Base-by-base conservation (phyloP, 352 stramenopile species). In the Phytophthora fragariaefolia region DNA sequence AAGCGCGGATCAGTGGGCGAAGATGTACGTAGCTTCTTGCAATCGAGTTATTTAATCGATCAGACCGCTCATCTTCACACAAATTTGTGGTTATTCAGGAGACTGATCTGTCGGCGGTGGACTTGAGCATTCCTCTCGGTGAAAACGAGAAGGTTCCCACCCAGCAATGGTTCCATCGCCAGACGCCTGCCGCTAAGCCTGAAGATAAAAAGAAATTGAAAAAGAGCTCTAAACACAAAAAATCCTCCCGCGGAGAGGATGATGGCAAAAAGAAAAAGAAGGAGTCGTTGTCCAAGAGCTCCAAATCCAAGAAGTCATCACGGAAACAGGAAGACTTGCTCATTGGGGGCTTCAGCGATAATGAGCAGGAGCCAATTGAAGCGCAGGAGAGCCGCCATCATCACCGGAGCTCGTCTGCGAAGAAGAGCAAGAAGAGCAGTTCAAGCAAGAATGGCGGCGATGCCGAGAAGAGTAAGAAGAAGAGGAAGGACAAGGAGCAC, bases 91-190 rank as follows among this genome's bases (percentile, higher is more conserved):
- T 27, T 4, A 42, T 67, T 27, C 40, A 95, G 72, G 83, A 91
- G 34, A 78, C 71, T 18, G 85, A 93, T 49, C 61, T 96, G 63
- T 71, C 86, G 45, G 84, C 85, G 2, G 82, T 96, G 9, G 88
- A 96, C 54, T 74, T 96, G 57, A 90, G 78, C 18, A 80, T 91
- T 18, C 85, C 88, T n/a, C 66, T 95, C 12, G 77, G 82, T 23
- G 78, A 93, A 48, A 66, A 93, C 57, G 85, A 93, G 64, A 85
- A 82, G 64, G 87, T 93, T 61, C 85, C 83, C 4, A 90, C 95
- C 34, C 73, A 89, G 17, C 85, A 93, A 42, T 89, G 96, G 79
- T 91, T 77, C 69, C 83, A 93, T 69, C 81, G 82, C 17, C 74
- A 90, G 57, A 79, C 77, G 10, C 52, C 59, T 1, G 60, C 63